These are phyloP conservation scores for Blumeria hordei DNA, from an alignment of 2,329 filamentous ascomycete genomes.

Conservation along the genomic window DNA sequence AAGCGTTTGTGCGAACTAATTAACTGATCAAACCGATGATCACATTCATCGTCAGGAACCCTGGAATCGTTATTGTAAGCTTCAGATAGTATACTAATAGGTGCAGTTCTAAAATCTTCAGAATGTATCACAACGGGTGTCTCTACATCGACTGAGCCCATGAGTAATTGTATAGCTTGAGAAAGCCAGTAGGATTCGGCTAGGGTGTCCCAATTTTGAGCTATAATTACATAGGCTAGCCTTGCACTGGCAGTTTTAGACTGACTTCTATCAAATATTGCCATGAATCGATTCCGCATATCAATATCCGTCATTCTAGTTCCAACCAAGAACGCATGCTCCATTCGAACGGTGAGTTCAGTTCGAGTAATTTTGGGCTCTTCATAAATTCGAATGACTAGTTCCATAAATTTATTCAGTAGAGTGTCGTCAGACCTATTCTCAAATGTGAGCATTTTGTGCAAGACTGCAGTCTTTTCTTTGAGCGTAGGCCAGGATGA, in stretches of 20 bases:
- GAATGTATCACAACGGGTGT: conserved; percentile 51
- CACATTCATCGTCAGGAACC: conserved; percentile 43
- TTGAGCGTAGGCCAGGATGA: conserved; percentile 81
- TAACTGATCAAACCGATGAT: conserved; percentile 61
- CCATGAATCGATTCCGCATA: conserved; percentile 92
- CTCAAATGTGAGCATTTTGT: conserved; percentile 96
- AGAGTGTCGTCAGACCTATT: conserved; percentile 60
- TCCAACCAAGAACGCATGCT: conserved; percentile 93
- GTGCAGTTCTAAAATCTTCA: conserved; percentile 63
- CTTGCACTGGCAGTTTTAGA: conserved; percentile 80
- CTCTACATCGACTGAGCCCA: conserved; percentile 76
- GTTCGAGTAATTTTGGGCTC: conserved; percentile 88
- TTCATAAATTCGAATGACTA: conserved; percentile 95
- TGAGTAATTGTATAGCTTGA: conserved; percentile 77
- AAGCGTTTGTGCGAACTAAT: conserved; percentile 65
- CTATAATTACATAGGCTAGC: conserved; percentile 66
- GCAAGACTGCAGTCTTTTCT: conserved; percentile 95
- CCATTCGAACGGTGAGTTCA: conserved; percentile 87
- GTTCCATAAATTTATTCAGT: conserved; percentile 76
- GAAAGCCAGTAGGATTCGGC: conserved; percentile 91
- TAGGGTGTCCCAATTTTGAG: conserved; percentile 93
- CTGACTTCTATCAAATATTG: conserved; percentile 82
- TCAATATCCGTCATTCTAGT: conserved; percentile 81
- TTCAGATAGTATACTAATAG: conserved; percentile 48
- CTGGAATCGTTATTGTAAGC: conserved; percentile 46